Evolutionary conservation across 352 stramenopile genomes (phyloP).

Genomic region (Phytophthora cactorum): DNA sequence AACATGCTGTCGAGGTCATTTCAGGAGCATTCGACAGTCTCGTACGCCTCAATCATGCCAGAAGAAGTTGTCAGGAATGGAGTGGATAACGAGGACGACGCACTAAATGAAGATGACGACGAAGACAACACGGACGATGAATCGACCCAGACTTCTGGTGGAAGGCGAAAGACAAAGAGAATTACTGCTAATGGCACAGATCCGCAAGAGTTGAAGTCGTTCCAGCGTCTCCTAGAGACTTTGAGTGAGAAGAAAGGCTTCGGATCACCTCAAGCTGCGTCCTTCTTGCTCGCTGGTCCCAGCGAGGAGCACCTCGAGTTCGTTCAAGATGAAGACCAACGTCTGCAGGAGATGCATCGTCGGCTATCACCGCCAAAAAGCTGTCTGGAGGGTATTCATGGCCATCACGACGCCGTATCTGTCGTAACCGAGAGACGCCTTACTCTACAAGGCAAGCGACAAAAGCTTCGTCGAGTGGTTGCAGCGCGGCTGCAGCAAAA

Average conservation of each 20-base stretch:
- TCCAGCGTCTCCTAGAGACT: conserved; percentile 61
- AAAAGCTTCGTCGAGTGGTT: conserved; percentile 32
- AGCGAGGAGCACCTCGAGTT: conserved; percentile 50
- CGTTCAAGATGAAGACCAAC: conserved; percentile 51
- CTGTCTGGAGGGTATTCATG: neutral
- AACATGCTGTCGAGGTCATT: conserved; percentile 62
- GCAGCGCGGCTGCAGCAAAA: conserved; percentile 34
- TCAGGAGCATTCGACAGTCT: conserved; percentile 9
- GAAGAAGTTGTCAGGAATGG: neutral
- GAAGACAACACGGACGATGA: neutral
- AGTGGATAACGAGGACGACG: conserved; percentile 12
- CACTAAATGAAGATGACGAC: conserved; percentile 4
- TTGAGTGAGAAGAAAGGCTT: conserved; percentile 40
- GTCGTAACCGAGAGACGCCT: conserved; percentile 22
- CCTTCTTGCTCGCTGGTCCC: conserved; percentile 41
- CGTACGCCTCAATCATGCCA: neutral
- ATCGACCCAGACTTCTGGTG: neutral
- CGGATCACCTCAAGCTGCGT: conserved; percentile 16
- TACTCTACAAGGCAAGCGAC: conserved; percentile 28
- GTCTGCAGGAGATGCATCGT: conserved; percentile 30
- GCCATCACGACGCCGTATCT: conserved; percentile 7
- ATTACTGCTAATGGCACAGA: conserved; percentile 4
- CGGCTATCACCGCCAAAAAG: conserved; percentile 18
- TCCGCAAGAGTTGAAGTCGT: conserved; percentile 36
- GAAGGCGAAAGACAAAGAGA: conserved; percentile 17